A percentile compares a stretch with the other conserved stretches of the same genome.
These are phyloP conservation scores for Monosporascus sp. DNA, from an alignment of 2,329 filamentous ascomycete species.

Conservation along the genomic window DNA sequence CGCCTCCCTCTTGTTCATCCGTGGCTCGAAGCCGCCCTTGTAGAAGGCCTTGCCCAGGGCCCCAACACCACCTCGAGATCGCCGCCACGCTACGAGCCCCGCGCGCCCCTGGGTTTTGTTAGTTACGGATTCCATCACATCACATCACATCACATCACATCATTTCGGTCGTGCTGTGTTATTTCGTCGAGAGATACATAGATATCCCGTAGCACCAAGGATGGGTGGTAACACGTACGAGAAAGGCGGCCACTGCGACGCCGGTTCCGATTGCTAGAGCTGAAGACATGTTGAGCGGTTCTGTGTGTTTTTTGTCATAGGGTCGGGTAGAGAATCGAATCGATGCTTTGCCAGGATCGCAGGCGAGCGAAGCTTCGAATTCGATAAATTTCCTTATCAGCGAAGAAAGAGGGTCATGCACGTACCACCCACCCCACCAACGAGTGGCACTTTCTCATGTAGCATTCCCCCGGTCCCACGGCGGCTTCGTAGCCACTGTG, in stretches of 20 bases:
- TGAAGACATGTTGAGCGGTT: slow-evolving; percentile 45
- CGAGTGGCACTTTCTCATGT: too few relatives aligned
- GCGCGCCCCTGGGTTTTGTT: slow-evolving; percentile 67
- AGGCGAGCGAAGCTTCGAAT: too few relatives aligned
- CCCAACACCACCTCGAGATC: slow-evolving; percentile 71
- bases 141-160: not conserved
- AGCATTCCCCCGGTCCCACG: too few relatives aligned
- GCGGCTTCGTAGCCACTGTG: not conserved
- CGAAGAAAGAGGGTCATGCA: too few relatives aligned
- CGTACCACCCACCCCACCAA: too few relatives aligned
- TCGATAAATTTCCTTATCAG: too few relatives aligned
- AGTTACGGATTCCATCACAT: slow-evolving; percentile 6
- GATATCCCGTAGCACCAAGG: too few relatives aligned
- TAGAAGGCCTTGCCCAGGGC: slow-evolving; percentile 88
- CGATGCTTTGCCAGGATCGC: too few relatives aligned
- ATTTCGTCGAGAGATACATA: not conserved
- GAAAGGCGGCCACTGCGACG: slow-evolving; percentile 45
- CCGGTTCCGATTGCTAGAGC: slow-evolving; percentile 43
- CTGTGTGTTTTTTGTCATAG: not conserved
- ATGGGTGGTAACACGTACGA: slow-evolving; percentile 30
- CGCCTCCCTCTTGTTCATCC: slow-evolving; percentile 91
- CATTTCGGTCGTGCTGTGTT: not conserved
- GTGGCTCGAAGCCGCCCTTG: slow-evolving; percentile 95
- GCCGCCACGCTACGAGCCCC: slow-evolving; percentile 80
- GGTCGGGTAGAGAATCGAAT: too few relatives aligned